Evolutionary conservation across 371 early-diverging fungal genomes (phyloP).

Genomic region (Mucor irregularis): DNA sequence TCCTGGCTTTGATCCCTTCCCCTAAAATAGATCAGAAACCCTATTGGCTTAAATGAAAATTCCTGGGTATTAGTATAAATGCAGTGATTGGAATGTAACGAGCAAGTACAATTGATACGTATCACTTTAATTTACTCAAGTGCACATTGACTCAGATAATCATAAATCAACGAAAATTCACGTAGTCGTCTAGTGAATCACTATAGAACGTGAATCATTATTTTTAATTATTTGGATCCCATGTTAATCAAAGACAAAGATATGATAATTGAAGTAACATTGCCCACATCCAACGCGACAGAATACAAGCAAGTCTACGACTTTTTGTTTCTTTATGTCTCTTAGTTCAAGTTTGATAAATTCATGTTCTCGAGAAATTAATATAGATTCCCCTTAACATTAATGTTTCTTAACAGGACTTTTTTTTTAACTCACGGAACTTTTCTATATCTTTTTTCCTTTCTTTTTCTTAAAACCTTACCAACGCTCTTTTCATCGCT

Average conservation of each 20-base stretch:
- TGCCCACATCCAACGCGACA: too few relatives aligned
- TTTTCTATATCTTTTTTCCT: neutral
- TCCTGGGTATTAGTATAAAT: neutral
- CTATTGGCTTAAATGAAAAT: neutral
- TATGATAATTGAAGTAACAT: too few relatives aligned
- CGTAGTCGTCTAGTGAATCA: too few relatives aligned
- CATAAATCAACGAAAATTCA: neutral
- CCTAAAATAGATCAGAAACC: neutral
- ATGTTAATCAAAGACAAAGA: neutral
- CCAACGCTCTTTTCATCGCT: neutral
- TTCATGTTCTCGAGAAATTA: neutral
- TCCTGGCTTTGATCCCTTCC: neutral
- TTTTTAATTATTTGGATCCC: neutral
- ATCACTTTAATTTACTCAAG: neutral
- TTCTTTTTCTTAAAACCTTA: neutral
- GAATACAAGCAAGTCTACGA: too few relatives aligned
- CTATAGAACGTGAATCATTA: too few relatives aligned
- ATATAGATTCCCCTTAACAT: slow-evolving; percentile 6
- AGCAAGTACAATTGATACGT: neutral
- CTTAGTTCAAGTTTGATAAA: too few relatives aligned
- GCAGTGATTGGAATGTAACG: neutral
- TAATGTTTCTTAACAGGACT: slow-evolving; percentile 6
- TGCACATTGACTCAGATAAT: too few relatives aligned
- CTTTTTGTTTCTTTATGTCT: neutral
- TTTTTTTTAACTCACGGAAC: slow-evolving; percentile 7